A percentile compares a stretch with the other conserved stretches of the same genome.
These are phyloP conservation scores for Tylopilus balloui DNA, from an alignment of 768 basidiomycete genomes.

Conservation along the genomic window DNA sequence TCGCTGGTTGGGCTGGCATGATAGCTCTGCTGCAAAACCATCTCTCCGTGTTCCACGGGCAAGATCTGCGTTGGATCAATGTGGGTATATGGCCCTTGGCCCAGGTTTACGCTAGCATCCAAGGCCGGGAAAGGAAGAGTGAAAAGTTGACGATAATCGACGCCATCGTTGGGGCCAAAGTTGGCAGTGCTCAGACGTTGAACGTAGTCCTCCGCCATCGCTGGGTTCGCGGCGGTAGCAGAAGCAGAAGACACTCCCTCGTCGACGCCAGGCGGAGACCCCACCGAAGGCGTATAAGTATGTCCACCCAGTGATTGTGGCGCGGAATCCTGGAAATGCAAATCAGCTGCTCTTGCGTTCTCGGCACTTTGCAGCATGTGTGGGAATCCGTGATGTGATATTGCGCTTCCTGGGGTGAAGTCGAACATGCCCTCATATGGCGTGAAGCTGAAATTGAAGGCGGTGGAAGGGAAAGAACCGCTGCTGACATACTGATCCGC, in stretches of 20 bases:
- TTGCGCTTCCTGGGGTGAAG: slow-evolving; percentile 34
- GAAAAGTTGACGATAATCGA: slow-evolving; percentile 64
- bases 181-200: slow-evolving; percentile 51
- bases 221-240: slow-evolving; percentile 56
- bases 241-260: slow-evolving; percentile 64
- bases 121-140: slow-evolving; percentile 58
- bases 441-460: slow-evolving; percentile 72
- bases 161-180: slow-evolving; percentile 50
- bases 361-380: slow-evolving; percentile 31
- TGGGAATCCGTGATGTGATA: slow-evolving; percentile 35
- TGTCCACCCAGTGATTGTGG: slow-evolving; percentile 28
- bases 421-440: slow-evolving; percentile 64
- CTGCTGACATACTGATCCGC: slow-evolving; percentile 38
- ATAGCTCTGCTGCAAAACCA: slow-evolving; percentile 46
- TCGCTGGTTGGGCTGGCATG: slow-evolving; percentile 81
- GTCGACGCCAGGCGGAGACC: slow-evolving; percentile 28
- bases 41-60: slow-evolving; percentile 39
- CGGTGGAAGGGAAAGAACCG: slow-evolving; percentile 59
- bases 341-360: slow-evolving; percentile 26
- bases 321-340: slow-evolving; percentile 31
- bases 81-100: slow-evolving; percentile 61
- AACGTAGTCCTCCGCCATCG: slow-evolving; percentile 69
- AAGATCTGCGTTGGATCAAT: slow-evolving; percentile 92
- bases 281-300: slow-evolving; percentile 36
- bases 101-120: slow-evolving; percentile 38